Conservation (phyloP, 306 rosid species). For the Trifolium subterraneum region DNA sequence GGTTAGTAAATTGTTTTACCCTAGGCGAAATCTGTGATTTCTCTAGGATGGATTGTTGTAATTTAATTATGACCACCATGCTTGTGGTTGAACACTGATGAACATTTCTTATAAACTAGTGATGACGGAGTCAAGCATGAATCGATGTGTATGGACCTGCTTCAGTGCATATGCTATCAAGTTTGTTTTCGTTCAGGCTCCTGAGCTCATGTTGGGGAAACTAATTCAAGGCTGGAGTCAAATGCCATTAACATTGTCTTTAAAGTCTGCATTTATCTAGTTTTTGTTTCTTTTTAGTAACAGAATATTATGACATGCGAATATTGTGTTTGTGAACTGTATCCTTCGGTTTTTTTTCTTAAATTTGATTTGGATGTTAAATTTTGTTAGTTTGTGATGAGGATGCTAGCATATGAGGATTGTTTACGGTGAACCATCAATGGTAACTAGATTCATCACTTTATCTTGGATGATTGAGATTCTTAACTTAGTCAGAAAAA, state of each 20-base stretch:
- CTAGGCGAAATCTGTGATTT: not conserved
- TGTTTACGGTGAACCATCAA: not conserved
- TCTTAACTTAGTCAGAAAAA: not conserved
- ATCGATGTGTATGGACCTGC: conserved; percentile 75
- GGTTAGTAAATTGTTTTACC: conserved; percentile 51
- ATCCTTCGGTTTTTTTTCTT: conserved; percentile 5
- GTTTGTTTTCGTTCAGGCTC: conserved; percentile 53
- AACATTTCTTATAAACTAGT: conserved; percentile 53
- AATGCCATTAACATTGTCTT: conserved; percentile 27
- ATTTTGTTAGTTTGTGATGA: not conserved
- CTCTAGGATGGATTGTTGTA: conserved; percentile 2
- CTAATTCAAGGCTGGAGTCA: conserved; percentile 35
- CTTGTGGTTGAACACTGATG: conserved; percentile 16
- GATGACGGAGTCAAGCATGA: conserved; percentile 66
- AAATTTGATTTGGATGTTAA: conserved; percentile 11
- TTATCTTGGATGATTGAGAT: not conserved
- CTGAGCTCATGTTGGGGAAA: conserved; percentile 48
- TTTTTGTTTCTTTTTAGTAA: conserved; percentile 8
- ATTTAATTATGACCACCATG: not conserved
- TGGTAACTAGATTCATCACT: not conserved
- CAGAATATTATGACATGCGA: conserved; percentile 11
- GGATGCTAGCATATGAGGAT: not conserved
- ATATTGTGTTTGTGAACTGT: conserved; percentile 4
- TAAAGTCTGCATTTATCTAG: conserved; percentile 37
- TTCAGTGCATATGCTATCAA: conserved; percentile 70